Evolutionary conservation across 768 basidiomycete genomes (phyloP), one percentile per base, ranked within the genome.

Genomic region (Mycena albidolilacea): DNA sequence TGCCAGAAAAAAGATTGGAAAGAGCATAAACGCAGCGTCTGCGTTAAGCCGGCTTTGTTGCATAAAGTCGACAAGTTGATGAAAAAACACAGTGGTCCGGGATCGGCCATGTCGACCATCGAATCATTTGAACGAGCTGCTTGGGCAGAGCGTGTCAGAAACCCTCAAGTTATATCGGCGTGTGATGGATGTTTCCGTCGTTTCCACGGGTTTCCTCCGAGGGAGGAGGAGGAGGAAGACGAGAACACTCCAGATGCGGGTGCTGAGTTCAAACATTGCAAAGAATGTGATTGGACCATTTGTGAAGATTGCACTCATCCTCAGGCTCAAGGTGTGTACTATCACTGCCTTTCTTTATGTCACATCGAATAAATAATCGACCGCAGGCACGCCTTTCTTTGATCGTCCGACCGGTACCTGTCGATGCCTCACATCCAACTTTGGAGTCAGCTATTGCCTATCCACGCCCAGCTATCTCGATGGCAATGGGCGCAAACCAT

Each of bases 1-100:
- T 78, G 76, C 37, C 71, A 77, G 61, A 77, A 72, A 63, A 57
- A 21, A 9, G 77, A 78, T 41, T 77, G 77, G 77, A 78, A 78
- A 46, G 71, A 61, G 35, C 77, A 78, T 44, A 78, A 78, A 57
- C 69, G 77, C 64, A 75, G 76, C 37, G 71, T 76, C 61, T 78
- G 77, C 74, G 54, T 41, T 30, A 78, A 75, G 44, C 71, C 77
- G 5, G 66, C 77, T 6, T 15, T 78, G 1, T 23, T 77, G 9
- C 71, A 75, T 15, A 62, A 71, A 50, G 5, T 77, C 14, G 76
- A 78, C 30, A 77, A 72, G 44, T 37, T 70, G 58, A 52, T 76
- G 73, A 75, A 74, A 52, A 57, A 75, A 52, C 52, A 64, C 19
- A 50, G 48, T n/a, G 48, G 48, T 50, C 48, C 48, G n/a, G 48